Base-by-base conservation (phyloP, 768 basidiomycete genomes). In the Dacryopinax spathularia region DNA sequence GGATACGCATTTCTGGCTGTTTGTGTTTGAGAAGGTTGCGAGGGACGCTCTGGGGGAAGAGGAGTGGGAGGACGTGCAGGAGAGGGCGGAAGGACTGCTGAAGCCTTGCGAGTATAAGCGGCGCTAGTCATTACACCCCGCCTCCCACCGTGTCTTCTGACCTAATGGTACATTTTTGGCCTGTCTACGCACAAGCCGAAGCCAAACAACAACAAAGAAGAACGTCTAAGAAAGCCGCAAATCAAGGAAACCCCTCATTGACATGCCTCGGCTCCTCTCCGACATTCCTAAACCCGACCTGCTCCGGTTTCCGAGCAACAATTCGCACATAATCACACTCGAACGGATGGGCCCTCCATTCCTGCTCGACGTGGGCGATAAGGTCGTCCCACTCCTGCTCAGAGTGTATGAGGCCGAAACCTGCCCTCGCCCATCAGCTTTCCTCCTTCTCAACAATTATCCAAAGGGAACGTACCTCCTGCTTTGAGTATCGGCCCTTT, bases 51-150 rank as follows among this genome's bases (percentile, higher is more conserved):
- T 79, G 70, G 75, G 74, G 36, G 78, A 83, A 59, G 77, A 82
- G 67, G 82, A 86, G 65, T 92, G 87, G 85, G 70, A 69, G 12
- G 76, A 76, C 41, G 67, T 91, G 25, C 60, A 82, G 69, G 75
- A 77, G 9, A 80, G 78, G 68, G 81, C 83, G 16, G 70, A 73
- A 63, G 69, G 59, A 22, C 64, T 89, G 35, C 77, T 96, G 64
- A 91, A 90, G 73, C 85, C 93, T 34, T 96, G 92, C 74, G 89
- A 95, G 76, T 96, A 96, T 73, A 96, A 95, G 72, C 80, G 88
- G 68, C 80, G 92, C 70, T 95, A 74, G 81, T 29, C 25, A 43
- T 63, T 27, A 33, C n/a, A 34, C 6, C 12, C 13, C 43, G 43
- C 9, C 9, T 13, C 13, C 25, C 9, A 15, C 16, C 22, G 39